Percentiles rank a stretch among this genome's conserved stretches.
Conservation (phyloP, 805 yeast genomes). For the Candida awuae region DNA sequence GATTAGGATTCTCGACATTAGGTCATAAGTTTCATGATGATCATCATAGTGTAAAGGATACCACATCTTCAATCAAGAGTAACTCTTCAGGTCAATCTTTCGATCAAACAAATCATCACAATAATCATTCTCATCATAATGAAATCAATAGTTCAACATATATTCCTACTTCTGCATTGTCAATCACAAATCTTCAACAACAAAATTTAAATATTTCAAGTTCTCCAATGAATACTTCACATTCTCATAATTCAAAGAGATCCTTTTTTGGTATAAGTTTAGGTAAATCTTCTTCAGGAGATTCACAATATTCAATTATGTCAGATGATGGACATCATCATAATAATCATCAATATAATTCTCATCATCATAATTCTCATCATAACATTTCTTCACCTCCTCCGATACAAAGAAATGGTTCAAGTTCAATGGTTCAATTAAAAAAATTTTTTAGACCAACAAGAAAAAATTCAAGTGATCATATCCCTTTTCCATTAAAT, state of each 20-base stretch:
- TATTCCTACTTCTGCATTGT: no score
- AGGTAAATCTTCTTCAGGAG: conserved; percentile 26
- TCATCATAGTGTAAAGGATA: no score
- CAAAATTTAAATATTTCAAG: conserved; percentile 12
- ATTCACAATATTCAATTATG: conserved; percentile 21
- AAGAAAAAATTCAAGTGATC: conserved; percentile 25
- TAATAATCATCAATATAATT: conserved; percentile 4
- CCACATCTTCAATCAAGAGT: no score
- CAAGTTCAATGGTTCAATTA: conserved; percentile 54
- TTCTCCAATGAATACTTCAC: conserved; percentile 14
- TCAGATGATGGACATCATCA: conserved; percentile 22
- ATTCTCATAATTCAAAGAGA: conserved; percentile 18
- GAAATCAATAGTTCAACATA: not conserved
- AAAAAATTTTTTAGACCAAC: conserved; percentile 63
- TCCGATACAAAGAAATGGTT: conserved; percentile 10
- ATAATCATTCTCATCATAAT: not conserved
- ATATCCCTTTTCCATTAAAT: conserved; percentile 2
- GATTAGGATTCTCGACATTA: conserved; percentile 23
- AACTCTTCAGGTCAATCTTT: no score
- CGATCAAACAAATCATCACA: no score
- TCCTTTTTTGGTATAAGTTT: conserved; percentile 26
- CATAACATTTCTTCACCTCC: conserved; percentile 7
- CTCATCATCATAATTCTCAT: conserved; percentile 1
- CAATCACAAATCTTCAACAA: not conserved
- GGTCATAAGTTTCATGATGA: conserved; percentile 23